Evolutionary conservation across 345 rosid genomes (phyloP).

Genomic region (Ricinus communis): DNA sequence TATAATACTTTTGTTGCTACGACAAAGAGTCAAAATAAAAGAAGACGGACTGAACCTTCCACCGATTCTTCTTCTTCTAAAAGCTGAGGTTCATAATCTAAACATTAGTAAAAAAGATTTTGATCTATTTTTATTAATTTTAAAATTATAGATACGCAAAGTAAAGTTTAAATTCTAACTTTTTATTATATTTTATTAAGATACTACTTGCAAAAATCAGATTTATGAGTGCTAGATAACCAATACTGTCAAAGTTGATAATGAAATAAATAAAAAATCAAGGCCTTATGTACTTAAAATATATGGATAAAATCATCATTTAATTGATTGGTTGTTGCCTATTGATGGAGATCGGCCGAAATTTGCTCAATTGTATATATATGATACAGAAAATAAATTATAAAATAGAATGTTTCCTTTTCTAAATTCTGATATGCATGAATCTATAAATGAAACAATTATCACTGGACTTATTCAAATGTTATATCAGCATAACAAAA

Average conservation of each 20-base stretch:
- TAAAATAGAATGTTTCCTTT: not conserved
- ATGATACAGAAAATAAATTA: not conserved
- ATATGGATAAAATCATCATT: not conserved
- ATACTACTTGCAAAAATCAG: too few species aligned
- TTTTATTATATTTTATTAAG: too few species aligned
- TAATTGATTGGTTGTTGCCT: not conserved
- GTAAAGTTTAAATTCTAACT: too few species aligned
- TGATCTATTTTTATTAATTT: too few species aligned
- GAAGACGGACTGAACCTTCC: too few species aligned
- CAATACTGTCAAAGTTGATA: not conserved
- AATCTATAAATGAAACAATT: not conserved
- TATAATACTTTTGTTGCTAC: too few species aligned
- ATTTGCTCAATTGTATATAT: not conserved
- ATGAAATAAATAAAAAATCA: not conserved
- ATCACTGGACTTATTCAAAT: not conserved
- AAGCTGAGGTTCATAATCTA: too few species aligned
- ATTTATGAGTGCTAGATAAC: too few species aligned
- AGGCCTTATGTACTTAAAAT: not conserved
- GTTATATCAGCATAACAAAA: not conserved
- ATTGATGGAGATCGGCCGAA: not conserved
- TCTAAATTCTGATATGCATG: rapidly evolving
- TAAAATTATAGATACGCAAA: too few species aligned
- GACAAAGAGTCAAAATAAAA: too few species aligned
- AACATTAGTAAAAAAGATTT: too few species aligned
- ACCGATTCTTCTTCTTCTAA: too few species aligned